A percentile compares a stretch with the other conserved stretches of the same genome.
Evolutionary conservation across 2,329 filamentous ascomycete species (phyloP).

Genomic region (Diaporthe capsici): DNA sequence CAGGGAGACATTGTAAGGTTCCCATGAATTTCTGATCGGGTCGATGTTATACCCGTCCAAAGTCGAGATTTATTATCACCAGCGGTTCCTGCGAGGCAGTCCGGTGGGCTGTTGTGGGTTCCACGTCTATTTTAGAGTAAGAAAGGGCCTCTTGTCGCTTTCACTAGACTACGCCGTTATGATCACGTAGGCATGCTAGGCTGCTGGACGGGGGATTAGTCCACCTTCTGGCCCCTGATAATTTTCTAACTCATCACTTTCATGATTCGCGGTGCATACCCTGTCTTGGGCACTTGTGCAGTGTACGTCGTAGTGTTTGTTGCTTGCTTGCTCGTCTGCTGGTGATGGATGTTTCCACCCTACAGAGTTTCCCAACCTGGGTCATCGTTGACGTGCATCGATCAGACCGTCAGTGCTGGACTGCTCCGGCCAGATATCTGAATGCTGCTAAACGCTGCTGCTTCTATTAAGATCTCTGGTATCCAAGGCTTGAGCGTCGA

Average conservation of each 20-base stretch:
- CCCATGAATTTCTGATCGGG: not conserved
- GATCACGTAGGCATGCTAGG: slow-evolving; percentile 17
- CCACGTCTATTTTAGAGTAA: slow-evolving; percentile 2
- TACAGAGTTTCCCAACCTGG: not conserved
- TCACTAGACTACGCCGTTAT: slow-evolving; percentile 23
- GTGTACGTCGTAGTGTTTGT: not conserved
- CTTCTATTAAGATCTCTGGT: not conserved
- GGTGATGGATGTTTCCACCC: not conserved
- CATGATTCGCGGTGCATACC: not conserved
- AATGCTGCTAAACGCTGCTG: not conserved
- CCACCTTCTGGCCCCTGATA: not conserved
- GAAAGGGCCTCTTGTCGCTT: not conserved
- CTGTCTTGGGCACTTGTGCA: not conserved
- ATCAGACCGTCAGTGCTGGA: not conserved
- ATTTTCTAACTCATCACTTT: slow-evolving; percentile 1
- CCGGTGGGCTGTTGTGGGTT: not conserved
- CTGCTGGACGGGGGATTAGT: not conserved
- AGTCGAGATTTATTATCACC: not conserved
- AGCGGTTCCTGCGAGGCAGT: not conserved
- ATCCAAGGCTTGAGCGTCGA: no score
- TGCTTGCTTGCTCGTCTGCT: not conserved
- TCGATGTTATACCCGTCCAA: not conserved
- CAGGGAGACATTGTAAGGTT: not conserved
- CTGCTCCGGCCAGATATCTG: no score
- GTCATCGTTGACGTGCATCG: not conserved